phyloP scores from a whole-genome alignment of 2,329 filamentous ascomycete species.

The Pseudocercospora cruenta region DNA sequence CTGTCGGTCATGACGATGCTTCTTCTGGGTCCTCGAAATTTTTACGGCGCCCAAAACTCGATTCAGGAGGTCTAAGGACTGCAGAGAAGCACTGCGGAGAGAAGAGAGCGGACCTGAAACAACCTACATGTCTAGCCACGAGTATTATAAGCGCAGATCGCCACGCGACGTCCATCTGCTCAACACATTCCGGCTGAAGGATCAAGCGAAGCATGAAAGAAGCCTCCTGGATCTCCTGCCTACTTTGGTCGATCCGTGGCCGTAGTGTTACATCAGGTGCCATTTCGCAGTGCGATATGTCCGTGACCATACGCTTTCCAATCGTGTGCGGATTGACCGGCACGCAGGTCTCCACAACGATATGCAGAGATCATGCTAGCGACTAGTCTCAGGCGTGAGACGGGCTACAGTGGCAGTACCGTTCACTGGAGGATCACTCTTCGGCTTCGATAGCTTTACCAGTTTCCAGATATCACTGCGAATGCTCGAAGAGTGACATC shows the following conservation, averaged over 20 bases:
- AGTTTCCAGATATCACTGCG: neutral
- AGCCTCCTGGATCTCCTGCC: neutral
- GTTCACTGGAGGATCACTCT: neutral
- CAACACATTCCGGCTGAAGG: neutral
- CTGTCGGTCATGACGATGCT: neutral
- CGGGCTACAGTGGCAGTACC: neutral
- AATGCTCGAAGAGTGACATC: neutral
- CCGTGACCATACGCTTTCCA: neutral
- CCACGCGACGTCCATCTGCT: neutral
- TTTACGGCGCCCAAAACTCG: too few species aligned
- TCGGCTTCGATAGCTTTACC: neutral
- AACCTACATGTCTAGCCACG: neutral
- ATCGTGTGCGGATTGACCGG: neutral
- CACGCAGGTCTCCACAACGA: neutral
- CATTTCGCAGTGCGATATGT: neutral
- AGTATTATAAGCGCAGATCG: neutral
- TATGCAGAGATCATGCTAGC: neutral
- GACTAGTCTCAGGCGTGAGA: constrained; percentile 5
- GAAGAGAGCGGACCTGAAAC: neutral
- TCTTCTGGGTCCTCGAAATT: neutral
- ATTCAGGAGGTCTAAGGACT: too few species aligned
- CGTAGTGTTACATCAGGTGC: neutral
- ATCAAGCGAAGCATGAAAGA: neutral
- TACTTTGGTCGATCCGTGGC: neutral
- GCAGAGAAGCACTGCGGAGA: neutral